Evolutionary conservation across 1,284 basidiomycete genomes (phyloP), one percentile per base, ranked within the genome.

Genomic region (Polyporus tsugae): DNA sequence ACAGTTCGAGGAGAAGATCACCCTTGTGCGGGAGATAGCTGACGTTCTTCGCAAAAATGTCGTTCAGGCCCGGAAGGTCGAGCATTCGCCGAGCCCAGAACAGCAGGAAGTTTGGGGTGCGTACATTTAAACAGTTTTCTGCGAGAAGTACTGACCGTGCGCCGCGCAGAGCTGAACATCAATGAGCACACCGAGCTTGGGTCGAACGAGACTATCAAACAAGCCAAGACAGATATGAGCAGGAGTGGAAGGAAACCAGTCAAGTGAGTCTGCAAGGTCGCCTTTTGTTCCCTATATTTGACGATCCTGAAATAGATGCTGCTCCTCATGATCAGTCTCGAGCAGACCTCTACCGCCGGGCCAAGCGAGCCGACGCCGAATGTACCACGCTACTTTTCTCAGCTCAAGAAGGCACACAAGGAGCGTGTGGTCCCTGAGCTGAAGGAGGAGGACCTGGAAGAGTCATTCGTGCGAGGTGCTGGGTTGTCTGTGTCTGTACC

Each of bases 131-230:
- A 19, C 15, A 41, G 59, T 65, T 33, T 68, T 55, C 39, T 44
- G 22, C 2, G 17, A 17, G 33, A 59, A 72, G 52, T 75, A 19
- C 22, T 29, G 17, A 25, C 29, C 39, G 17, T 6, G 49, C 52
- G 4, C 69, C 3, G 46, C 52, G 4, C 69, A 94, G 93, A 83
- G 68, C 74, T 95, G 53, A 84, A 85, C 59, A 82, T 94, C 57
- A 92, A 87, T 3, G 80, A 88, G 53, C 82, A 93, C 64, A 93
- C 91, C 0, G 93, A 95, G 74, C 81, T 95, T 4, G 93, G 93
- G 7, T 86, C 87, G 58, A 95, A 95, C 72, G 87, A 90, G 2
- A 83, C 86, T 3, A 86, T 94, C 72, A 94, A 91, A 78, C 83
- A 79, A 60, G 84, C 86, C 35, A 81, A 80, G 49, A 78, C 82